These are phyloP conservation scores for Colletotrichum sansevieriae DNA, from an alignment of 2,329 filamentous ascomycete genomes.

Conservation along the genomic window DNA sequence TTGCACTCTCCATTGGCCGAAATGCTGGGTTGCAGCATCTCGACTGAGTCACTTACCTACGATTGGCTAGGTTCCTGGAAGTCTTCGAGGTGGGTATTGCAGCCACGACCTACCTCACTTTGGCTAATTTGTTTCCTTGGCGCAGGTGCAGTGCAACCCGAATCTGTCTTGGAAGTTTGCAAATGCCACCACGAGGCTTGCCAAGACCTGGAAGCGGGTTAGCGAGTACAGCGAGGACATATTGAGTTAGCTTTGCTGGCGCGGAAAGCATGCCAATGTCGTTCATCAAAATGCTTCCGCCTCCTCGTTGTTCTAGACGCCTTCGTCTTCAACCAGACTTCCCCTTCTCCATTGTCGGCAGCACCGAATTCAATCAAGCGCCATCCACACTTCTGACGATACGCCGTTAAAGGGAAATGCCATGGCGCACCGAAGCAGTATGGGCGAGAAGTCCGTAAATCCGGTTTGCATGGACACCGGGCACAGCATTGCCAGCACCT, in stretches of 20 bases:
- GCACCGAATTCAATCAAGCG: not conserved
- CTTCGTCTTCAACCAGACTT: slow-evolving; percentile 7
- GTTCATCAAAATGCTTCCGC: slow-evolving; percentile 27
- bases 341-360: slow-evolving; percentile 2
- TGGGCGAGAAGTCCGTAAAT: slow-evolving; percentile 27
- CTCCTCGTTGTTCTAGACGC: slow-evolving; percentile 20
- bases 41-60: not conserved
- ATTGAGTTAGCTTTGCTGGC: slow-evolving; percentile 9
- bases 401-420: slow-evolving; percentile 19
- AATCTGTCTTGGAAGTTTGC: slow-evolving; percentile 26
- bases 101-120: slow-evolving; percentile 9
- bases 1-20: slow-evolving; percentile 3
- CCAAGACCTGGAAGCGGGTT: slow-evolving; percentile 36
- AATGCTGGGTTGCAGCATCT: slow-evolving; percentile 6
- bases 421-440: slow-evolving; percentile 20
- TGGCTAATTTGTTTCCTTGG: slow-evolving; percentile 25
- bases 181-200: slow-evolving; percentile 20
- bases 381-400: slow-evolving; percentile 7
- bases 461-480: slow-evolving; percentile 17
- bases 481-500: slow-evolving; percentile 28
- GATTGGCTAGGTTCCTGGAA: slow-evolving; percentile 4
- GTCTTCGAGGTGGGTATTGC: not conserved
- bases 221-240: slow-evolving; percentile 13
- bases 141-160: slow-evolving; percentile 33
- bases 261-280: slow-evolving; percentile 6